A percentile compares a stretch with the other conserved stretches of the same genome.
Evolutionary conservation across 2,329 filamentous ascomycete genomes (phyloP).

Genomic region (Lomentospora prolificans): DNA sequence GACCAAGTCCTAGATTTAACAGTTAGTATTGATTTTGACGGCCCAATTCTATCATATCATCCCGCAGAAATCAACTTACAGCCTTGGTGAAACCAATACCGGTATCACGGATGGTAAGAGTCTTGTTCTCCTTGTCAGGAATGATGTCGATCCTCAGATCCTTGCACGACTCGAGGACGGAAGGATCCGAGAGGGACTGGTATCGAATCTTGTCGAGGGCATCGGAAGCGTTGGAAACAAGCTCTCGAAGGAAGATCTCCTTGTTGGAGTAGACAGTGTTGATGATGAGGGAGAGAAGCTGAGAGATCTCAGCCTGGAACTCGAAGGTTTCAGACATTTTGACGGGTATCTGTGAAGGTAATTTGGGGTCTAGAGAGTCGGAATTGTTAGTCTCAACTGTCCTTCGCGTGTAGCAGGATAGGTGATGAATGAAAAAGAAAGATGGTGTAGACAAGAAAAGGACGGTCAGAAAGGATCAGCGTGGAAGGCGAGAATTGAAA

Average conservation of each 20-base stretch:
- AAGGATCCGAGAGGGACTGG: slow-evolving; percentile 92
- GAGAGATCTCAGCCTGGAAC: slow-evolving; percentile 99
- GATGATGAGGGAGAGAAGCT: slow-evolving; percentile 99
- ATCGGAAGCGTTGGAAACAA: slow-evolving; percentile 98
- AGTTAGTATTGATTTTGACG: slow-evolving; percentile 33
- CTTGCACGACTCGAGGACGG: slow-evolving; percentile 95
- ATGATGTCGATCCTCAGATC: slow-evolving; percentile 99
- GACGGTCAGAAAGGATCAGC: neutral
- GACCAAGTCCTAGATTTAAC: slow-evolving; percentile 70
- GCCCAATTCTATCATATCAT: no score
- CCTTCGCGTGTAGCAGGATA: neutral
- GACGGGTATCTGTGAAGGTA: slow-evolving; percentile 9
- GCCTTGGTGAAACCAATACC: slow-evolving; percentile 99
- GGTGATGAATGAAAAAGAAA: neutral
- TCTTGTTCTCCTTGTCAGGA: slow-evolving; percentile 95
- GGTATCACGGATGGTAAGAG: slow-evolving; percentile 90
- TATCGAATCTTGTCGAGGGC: slow-evolving; percentile 99
- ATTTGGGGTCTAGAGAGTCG: slow-evolving; percentile 6
- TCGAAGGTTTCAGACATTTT: slow-evolving; percentile 78
- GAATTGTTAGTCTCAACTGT: neutral
- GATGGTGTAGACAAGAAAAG: neutral
- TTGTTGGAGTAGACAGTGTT: slow-evolving; percentile 99
- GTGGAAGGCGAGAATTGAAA: neutral
- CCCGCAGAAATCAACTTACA: slow-evolving; percentile 68
- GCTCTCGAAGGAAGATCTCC: slow-evolving; percentile 98